A percentile compares a stretch with the other conserved stretches of the same genome.
Evolutionary conservation across 371 early-diverging fungal genomes (phyloP).

Genomic region (Mortierella sp.): DNA sequence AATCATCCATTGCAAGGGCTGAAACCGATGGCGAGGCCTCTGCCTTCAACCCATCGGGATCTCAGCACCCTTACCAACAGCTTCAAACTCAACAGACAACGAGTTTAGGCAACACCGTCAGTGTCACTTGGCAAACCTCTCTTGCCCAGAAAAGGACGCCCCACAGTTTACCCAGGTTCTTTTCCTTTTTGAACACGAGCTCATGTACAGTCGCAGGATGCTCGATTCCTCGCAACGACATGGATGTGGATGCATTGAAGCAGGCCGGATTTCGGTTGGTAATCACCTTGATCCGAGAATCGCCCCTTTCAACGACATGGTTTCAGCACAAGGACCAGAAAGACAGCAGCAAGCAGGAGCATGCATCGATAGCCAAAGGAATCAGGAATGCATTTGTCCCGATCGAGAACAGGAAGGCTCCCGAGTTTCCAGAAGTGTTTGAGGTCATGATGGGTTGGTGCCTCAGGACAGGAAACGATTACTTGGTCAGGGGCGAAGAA

Average conservation of each 20-base stretch:
- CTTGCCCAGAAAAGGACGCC: slow-evolving; percentile 34
- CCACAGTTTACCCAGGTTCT: slow-evolving; percentile 56
- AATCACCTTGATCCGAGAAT: slow-evolving; percentile 61
- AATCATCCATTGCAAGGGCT: slow-evolving; percentile 13
- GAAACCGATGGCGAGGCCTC: not conserved
- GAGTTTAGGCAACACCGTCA: slow-evolving; percentile 27
- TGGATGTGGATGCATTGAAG: slow-evolving; percentile 55
- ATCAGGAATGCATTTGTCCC: slow-evolving; percentile 52
- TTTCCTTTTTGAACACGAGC: slow-evolving; percentile 58
- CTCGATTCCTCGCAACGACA: slow-evolving; percentile 55
- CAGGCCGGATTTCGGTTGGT: slow-evolving; percentile 54
- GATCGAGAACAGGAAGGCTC: slow-evolving; percentile 50
- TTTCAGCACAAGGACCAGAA: slow-evolving; percentile 32
- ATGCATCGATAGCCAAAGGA: slow-evolving; percentile 7
- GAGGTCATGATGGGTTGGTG: slow-evolving; percentile 53
- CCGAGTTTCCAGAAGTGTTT: slow-evolving; percentile 45
- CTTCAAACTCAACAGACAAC: slow-evolving; percentile 20
- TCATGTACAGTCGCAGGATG: slow-evolving; percentile 57
- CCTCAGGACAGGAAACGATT: slow-evolving; percentile 16
- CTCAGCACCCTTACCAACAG: slow-evolving; percentile 8
- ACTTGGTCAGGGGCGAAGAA: not conserved
- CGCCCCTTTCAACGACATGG: slow-evolving; percentile 58
- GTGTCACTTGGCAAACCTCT: slow-evolving; percentile 32
- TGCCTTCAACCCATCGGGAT: too few relatives aligned
- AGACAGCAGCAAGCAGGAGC: not conserved